Base-by-base conservation (phyloP, 176 grass and related monocot species). In the Musa acuminata region DNA sequence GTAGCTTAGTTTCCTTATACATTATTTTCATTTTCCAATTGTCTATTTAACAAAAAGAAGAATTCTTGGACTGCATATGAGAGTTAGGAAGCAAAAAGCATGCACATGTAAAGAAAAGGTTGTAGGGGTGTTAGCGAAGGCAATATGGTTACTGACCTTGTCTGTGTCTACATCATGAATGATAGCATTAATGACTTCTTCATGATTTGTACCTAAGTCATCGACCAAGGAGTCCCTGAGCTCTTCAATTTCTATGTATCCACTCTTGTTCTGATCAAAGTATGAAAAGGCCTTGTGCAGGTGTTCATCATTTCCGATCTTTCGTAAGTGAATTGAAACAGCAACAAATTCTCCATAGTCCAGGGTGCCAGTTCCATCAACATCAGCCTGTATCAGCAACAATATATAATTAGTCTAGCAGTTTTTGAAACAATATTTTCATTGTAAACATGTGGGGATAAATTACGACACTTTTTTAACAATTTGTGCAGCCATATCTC, bases 321-420 rank as follows among this genome's bases (percentile, higher is more conserved):
- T 69, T 48, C 43, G 66, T 8, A 69, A 69, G 43, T 69, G 29
- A 49, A 69, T 29, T 17, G 66, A 69, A 8, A 69, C 66, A 14
- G 66, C 66, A 27, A 50, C 66, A 49, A 69, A 69, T 27, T 69
- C 66, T 19, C 66, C 66, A 69, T 69, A 69, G 66, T 69, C 66
- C 17, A 69, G 66, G 13, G 13, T 69, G 27, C 66, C 66, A 8
- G 14, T 49, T 49, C 66, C 66, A 50, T 69, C 43, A 48, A 19
- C 43, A 69, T 69, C 66, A 48, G 17, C 66, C 66, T 69, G 43
- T 29, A 11, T 49, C 14, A 19, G 17, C 55, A 59, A n/a, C 55
- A 59, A 59, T 8, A 59, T 59, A 17, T 19, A 19, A 16, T 16
- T 16, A 58, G 11, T 17, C 6, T 58, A 58, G 19, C 55, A 14